These are phyloP conservation scores for Irpex sp. DNA, from an alignment of 1,284 basidiomycete genomes.

Conservation along the genomic window DNA sequence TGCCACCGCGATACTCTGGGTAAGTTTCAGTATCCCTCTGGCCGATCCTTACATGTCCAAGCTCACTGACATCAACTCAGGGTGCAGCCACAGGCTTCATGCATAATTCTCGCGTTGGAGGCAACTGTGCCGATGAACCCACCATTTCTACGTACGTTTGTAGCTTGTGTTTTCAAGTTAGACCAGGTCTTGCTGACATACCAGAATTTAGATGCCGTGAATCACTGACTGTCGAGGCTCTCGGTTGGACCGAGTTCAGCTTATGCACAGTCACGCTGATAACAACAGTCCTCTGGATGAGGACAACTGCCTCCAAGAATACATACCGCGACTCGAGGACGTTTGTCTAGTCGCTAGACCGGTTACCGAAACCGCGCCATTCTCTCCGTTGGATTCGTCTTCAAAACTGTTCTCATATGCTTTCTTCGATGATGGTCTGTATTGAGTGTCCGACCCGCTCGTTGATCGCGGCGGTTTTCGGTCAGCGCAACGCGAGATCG, in stretches of 20 bases:
- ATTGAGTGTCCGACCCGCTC: too few relatives aligned
- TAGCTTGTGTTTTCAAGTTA: conserved; percentile 1
- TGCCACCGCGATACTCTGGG: conserved; percentile 64
- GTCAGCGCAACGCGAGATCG: too few relatives aligned
- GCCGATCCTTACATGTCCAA: neutral
- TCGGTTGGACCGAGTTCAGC: conserved; percentile 74
- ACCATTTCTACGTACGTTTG: conserved; percentile 45
- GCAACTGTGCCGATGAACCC: conserved; percentile 50
- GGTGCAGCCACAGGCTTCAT: conserved; percentile 63
- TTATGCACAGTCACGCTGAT: conserved; percentile 57
- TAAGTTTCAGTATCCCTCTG: conserved; percentile 25
- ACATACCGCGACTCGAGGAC: conserved; percentile 35
- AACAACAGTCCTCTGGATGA: conserved; percentile 61
- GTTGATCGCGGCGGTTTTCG: too few relatives aligned
- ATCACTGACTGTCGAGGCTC: conserved; percentile 63
- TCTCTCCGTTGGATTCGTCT: too few relatives aligned
- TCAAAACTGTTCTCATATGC: too few relatives aligned
- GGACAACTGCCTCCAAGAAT: conserved; percentile 29
- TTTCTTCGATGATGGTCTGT: too few relatives aligned
- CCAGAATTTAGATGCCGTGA: conserved; percentile 53
- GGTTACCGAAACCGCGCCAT: neutral
- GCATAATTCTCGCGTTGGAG: conserved; percentile 55
- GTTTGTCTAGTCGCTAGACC: conserved; percentile 25
- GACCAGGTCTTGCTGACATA: neutral
- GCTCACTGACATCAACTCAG: conserved; percentile 29